Base-by-base conservation (phyloP, 2,329 filamentous ascomycete species). In the Leptographium lundbergii region DNA sequence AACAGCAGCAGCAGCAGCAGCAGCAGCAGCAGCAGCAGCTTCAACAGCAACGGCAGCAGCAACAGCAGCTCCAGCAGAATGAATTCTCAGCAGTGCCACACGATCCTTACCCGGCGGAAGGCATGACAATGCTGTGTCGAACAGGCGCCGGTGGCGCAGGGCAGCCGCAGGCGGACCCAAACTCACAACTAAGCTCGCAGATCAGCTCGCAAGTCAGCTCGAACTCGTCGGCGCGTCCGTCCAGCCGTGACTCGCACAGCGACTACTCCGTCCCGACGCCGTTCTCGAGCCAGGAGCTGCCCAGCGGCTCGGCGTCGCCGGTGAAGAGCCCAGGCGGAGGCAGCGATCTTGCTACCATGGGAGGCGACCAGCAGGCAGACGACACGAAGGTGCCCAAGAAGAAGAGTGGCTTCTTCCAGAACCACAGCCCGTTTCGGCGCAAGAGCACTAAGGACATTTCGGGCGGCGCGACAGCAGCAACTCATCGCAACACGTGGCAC, bases 41-140 rank as follows among this genome's bases (percentile, higher is more conserved):
- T 9, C 57, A 59, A 54, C 65, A 63, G 52, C 63, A 61, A 24
- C 60, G 56, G 2, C 63, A 65, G 6, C 36, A 67, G 6, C 60
- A 60, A 48, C 36, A 67, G 6, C 60, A 60, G 52, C 63, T 64
- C 1, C 64, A 63, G 32, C 65, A 65, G 59, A 63, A 63, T 6
- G 36, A 39, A 17, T 82, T 89, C 61, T 78, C 84, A 4, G 73
- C 82, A 17, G 81, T 95, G 3, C 91, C 92, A 17, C 91, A 96
- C 67, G 95, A 97, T 66, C 90, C 94, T 11, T 96, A 96, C 69
- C 91, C 92, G 0, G 83, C 87, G 71, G 92, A 97, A 69, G 92
- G 91, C 5, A 97, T 97, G 91, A 96, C 92, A 0, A 95, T 97
- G 82, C 87, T 96, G 63, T 97, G 92, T 72, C 85, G 91, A 22